A percentile compares a stretch with the other conserved stretches of the same genome.
Conservation (phyloP, 2,329 filamentous ascomycete genomes). For the Ceratocystis ficicola region DNA sequence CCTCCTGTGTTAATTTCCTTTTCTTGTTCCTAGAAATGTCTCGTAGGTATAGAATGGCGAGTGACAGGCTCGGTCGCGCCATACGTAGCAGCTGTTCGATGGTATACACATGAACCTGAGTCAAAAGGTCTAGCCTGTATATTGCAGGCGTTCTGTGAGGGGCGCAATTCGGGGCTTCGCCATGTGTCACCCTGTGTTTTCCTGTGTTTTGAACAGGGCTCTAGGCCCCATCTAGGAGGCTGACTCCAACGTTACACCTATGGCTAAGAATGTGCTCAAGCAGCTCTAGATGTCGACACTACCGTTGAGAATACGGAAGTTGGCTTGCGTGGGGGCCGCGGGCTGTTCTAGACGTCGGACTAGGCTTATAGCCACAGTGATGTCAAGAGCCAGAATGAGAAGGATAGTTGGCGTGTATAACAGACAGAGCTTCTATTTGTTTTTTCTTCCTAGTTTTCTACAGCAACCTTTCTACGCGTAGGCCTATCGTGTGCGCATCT, state of each 20-base stretch:
- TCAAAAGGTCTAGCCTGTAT: background rate
- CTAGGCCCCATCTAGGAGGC: background rate
- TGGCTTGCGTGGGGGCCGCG: background rate
- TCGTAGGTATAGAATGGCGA: background rate
- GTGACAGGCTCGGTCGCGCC: background rate
- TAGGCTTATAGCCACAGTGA: background rate
- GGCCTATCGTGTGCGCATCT: too few species aligned
- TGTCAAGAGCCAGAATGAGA: background rate
- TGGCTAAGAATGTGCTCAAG: background rate
- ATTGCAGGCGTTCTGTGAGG: background rate
- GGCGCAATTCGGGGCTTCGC: background rate
- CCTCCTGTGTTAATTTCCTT: background rate
- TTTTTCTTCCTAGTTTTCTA: too few species aligned
- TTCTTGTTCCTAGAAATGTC: conserved; percentile 1
- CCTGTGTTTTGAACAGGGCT: background rate
- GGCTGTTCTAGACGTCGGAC: conserved; percentile 1
- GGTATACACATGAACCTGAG: background rate
- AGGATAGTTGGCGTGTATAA: background rate
- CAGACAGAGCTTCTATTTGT: background rate
- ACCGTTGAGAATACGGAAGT: background rate
- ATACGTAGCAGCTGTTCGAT: background rate
- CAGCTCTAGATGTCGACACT: background rate
- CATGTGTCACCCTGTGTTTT: background rate
- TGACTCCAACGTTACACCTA: background rate
- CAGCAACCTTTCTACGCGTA: too few species aligned